Evolutionary conservation across 768 basidiomycete species (phyloP), one percentile per base, ranked within the genome.

Genomic region (Mycena rebaudengoi): DNA sequence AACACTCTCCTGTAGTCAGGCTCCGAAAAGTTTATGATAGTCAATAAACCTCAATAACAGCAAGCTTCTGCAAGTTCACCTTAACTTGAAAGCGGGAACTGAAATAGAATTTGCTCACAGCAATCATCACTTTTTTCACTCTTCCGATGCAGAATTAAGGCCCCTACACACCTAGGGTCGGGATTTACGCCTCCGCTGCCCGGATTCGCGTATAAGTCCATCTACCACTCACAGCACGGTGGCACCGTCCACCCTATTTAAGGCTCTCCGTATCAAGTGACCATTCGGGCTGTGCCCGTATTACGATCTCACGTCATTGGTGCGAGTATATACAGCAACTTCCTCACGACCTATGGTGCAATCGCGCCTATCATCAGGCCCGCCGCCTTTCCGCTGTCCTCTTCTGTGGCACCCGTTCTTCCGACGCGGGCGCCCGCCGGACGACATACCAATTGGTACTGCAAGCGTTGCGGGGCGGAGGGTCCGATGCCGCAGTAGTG

Each of bases 281-380:
- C 49, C 49, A 33, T 12, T 25, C 49, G 30, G n/a, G n/a, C n/a
- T n/a, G n/a, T n/a, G n/a, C n/a, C n/a, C n/a, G n/a, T n/a, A n/a
- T n/a, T n/a, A n/a, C n/a, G n/a, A n/a, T n/a, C n/a, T n/a, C n/a
- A n/a, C n/a, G n/a, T n/a, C 33, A 35, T 40, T 53, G 45, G 51
- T 53, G 51, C 25, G 33, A 21, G 49, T 51, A 51, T 51, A 23
- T n/a, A n/a, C n/a, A 52, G 52, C 52, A 53, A 41, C 25, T 53
- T 53, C 39, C 28, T 53, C 52, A 53, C 39, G 52, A 29, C 52
- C 52, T 40, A 52, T 39, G 51, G 51, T 26, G 35, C 51, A 52
- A 40, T 52, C 51, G 35, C 35, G 37, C 35, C 33, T 52, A 52
- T 39, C 21, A 21, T 43, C 25, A 39, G 35, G 37, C 35, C 37